Conservation (phyloP, 2,329 filamentous ascomycete genomes). For the Trichoderma afroharzianum region DNA sequence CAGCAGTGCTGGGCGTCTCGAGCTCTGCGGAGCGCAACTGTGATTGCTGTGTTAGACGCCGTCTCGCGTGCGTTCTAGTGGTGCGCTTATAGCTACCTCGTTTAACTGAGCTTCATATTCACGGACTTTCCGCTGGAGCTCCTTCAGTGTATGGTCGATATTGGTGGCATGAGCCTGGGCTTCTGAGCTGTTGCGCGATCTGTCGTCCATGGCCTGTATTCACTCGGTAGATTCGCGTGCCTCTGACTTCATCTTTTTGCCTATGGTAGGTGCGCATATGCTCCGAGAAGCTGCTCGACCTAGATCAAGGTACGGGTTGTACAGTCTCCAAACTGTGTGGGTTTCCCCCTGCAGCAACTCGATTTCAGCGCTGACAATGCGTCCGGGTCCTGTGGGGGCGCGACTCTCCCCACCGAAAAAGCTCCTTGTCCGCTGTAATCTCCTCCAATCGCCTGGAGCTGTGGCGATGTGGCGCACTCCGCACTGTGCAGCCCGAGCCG, state of each 20-base stretch:
- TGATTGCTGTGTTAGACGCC: not conserved
- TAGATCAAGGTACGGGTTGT: not conserved
- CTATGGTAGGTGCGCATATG: not conserved
- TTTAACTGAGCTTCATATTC: constrained; percentile 51
- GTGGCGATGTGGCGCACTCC: not conserved
- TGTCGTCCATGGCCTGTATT: constrained; percentile 25
- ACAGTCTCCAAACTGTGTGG: not conserved
- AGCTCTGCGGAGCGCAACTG: constrained; percentile 29
- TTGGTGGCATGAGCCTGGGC: constrained; percentile 39
- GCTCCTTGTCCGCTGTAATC: not conserved
- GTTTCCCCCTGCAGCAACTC: not conserved
- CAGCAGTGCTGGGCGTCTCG: constrained; percentile 27
- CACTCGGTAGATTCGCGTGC: not conserved
- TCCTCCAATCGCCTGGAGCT: not conserved
- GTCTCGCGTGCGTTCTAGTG: not conserved
- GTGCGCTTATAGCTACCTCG: constrained; percentile 35
- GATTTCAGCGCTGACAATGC: not conserved
- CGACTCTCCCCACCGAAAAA: not conserved
- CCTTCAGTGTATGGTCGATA: constrained; percentile 64
- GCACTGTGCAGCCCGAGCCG: constrained; percentile 3
- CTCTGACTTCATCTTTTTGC: not conserved
- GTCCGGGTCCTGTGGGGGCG: not conserved
- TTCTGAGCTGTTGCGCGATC: constrained; percentile 24
- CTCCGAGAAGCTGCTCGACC: not conserved
- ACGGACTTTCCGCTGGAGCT: constrained; percentile 57